Conservation (phyloP, 768 basidiomycete species). For the Leucosporidium creatinivorum region DNA sequence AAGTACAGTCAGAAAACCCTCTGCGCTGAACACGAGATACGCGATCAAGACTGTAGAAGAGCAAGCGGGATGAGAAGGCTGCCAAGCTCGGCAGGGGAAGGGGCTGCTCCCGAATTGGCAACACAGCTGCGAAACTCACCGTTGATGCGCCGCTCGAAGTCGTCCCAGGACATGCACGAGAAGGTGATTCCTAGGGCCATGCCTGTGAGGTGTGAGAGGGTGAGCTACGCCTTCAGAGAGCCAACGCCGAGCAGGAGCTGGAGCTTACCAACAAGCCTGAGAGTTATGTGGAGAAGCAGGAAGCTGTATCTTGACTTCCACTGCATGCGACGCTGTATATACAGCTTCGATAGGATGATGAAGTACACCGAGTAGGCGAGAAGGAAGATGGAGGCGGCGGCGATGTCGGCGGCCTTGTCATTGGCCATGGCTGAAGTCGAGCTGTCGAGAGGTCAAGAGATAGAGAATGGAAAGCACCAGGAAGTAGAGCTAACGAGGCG, state of each 20-base stretch:
- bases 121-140: no score
- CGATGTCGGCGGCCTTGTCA: neutral
- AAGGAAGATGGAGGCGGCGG: neutral
- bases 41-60: conserved; percentile 24
- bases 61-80: no score
- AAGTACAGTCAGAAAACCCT: conserved; percentile 33
- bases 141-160: conserved; percentile 17
- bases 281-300: neutral
- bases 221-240: neutral
- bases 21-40: conserved; percentile 32
- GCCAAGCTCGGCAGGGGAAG: no score
- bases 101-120: no score
- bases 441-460: no score
- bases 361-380: conserved; percentile 20
- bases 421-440: no score
- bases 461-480: no score
- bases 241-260: neutral
- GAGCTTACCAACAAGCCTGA: neutral
- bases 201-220: neutral
- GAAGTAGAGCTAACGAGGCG: no score
- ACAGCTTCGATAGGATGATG: conserved; percentile 24
- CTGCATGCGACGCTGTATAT: conserved; percentile 16
- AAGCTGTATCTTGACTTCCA: conserved; percentile 25
- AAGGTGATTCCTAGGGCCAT: no score
- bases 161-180: neutral